These are phyloP conservation scores for Fusarium sp. DNA, from an alignment of 2,329 filamentous ascomycete genomes.

Conservation along the genomic window DNA sequence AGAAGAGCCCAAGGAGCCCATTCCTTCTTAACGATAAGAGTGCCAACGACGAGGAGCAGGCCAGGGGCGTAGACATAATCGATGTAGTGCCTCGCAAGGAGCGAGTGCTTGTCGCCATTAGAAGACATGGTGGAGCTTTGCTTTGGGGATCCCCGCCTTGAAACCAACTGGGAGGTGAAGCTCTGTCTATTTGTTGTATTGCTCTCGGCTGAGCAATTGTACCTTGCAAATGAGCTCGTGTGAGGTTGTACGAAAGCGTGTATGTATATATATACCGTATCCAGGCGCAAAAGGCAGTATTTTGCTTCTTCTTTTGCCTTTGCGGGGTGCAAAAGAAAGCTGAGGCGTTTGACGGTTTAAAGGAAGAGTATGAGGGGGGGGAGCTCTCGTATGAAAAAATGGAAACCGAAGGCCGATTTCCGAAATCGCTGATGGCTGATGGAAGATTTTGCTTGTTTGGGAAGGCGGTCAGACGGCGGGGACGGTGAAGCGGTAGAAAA, in stretches of 20 bases:
- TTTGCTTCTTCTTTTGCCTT: constrained; percentile 8
- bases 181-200: constrained; percentile 3
- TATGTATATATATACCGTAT: constrained; percentile 11
- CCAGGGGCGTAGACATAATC: constrained; percentile 87
- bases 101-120: constrained; percentile 45
- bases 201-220: constrained; percentile 19
- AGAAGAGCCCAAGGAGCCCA: constrained; percentile 77
- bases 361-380: constrained; percentile 26
- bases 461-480: constrained; percentile 29
- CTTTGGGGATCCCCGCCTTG: constrained; percentile 33
- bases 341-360: constrained; percentile 25
- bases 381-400: constrained; percentile 33
- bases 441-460: constrained; percentile 18
- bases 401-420: constrained; percentile 29
- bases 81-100: constrained; percentile 70
- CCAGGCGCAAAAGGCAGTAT: background rate
- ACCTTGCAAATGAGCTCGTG: constrained; percentile 1
- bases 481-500: constrained; percentile 21
- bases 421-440: constrained; percentile 13
- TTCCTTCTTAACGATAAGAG: constrained; percentile 80
- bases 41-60: constrained; percentile 80
- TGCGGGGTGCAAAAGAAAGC: constrained; percentile 8
- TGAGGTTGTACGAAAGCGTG: background rate
- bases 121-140: constrained; percentile 35
- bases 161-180: constrained; percentile 20